These are phyloP conservation scores for Yarrowia alimentaria DNA, from an alignment of 805 yeast genomes.

Conservation along the genomic window DNA sequence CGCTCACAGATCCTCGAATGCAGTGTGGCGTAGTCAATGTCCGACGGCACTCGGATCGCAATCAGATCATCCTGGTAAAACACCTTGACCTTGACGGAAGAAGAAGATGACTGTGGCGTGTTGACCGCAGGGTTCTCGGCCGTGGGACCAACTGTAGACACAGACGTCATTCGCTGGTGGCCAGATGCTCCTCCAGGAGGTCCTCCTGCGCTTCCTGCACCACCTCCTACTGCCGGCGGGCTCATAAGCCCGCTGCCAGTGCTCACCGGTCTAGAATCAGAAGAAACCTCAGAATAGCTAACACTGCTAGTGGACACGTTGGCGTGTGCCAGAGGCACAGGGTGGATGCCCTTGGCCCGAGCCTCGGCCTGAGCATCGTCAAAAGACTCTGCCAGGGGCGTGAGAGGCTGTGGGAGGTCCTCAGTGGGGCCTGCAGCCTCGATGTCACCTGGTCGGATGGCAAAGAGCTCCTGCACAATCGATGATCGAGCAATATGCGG, in stretches of 20 bases:
- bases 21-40: conserved; percentile 37
- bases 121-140: conserved; percentile 12
- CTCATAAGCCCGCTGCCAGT: conserved; percentile 15
- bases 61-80: conserved; percentile 41
- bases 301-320: conserved; percentile 2
- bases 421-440: conserved; percentile 43
- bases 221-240: conserved; percentile 14
- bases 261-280: conserved; percentile 12
- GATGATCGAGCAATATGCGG: conserved; percentile 66
- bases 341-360: background rate
- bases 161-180: conserved; percentile 13
- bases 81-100: conserved; percentile 41
- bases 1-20: conserved; percentile 39
- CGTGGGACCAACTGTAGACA: conserved; percentile 24
- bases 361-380: conserved; percentile 12
- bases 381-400: conserved; percentile 1
- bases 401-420: conserved; percentile 40
- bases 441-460: conserved; percentile 61
- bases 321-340: background rate
- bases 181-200: no score
- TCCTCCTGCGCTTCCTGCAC: no score
- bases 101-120: conserved; percentile 28
- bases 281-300: background rate
- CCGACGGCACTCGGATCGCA: conserved; percentile 42
- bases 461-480: conserved; percentile 70